Conservation (phyloP, 2,329 filamentous ascomycete genomes). For the Massarina eburnea region DNA sequence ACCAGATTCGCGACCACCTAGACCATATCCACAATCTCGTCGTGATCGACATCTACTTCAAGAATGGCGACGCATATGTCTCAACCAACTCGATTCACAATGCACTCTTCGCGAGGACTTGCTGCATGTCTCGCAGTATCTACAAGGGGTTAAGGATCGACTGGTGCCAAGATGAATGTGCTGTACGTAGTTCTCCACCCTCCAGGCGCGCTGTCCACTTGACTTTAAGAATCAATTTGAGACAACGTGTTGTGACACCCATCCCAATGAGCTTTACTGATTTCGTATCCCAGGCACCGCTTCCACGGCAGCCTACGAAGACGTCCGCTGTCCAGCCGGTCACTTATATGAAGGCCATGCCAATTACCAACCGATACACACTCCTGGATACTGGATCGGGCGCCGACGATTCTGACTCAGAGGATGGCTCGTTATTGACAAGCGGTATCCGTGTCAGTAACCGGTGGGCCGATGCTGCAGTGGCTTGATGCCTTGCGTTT, state of each 20-base stretch:
- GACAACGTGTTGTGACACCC: no score
- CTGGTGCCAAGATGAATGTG: conserved; percentile 74
- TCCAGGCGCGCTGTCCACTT: no score
- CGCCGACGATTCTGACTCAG: conserved; percentile 29
- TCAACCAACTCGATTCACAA: conserved; percentile 77
- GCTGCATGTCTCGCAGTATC: conserved; percentile 68
- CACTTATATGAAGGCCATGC: conserved; percentile 15
- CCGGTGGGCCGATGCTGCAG: conserved; percentile 22
- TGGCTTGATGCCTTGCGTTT: conserved; percentile 12
- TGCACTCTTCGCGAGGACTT: conserved; percentile 73
- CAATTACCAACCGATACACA: conserved; percentile 35
- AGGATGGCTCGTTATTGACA: conserved; percentile 23
- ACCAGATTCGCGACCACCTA: conserved; percentile 69
- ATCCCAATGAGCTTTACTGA: no score
- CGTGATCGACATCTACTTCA: conserved; percentile 65
- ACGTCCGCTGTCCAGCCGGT: conserved; percentile 7
- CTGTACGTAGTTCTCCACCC: no score
- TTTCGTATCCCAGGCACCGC: no score
- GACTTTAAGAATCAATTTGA: no score
- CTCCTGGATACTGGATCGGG: conserved; percentile 28
- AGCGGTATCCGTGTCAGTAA: conserved; percentile 22
- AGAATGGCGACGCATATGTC: conserved; percentile 63
- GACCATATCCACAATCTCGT: conserved; percentile 81
- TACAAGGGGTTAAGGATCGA: conserved; percentile 74
- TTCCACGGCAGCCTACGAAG: conserved; percentile 40